Base-by-base conservation (phyloP, 768 basidiomycete species). In the Boletus insuetus region DNA sequence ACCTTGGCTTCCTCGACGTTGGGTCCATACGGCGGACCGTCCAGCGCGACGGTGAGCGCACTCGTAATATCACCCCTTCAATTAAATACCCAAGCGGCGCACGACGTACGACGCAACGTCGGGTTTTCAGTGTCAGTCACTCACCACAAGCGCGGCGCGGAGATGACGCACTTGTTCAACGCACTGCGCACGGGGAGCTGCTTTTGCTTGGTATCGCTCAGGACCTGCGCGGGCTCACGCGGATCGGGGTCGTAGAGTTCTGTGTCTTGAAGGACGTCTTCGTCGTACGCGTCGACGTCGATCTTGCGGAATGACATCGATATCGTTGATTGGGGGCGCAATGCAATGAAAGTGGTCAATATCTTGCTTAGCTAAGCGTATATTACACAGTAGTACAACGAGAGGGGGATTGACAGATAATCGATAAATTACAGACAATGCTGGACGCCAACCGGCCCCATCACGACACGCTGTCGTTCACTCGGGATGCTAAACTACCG, bases 1-100 rank as follows among this genome's bases (percentile, higher is more conserved):
- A 94, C 96, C 82, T 96, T 97, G 51, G 95, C 95, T 52, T 95
- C 91, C 46, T 93, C 92, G 20, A 89, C 84, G 58, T 84, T 82
- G 5, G 85, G 85, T 0, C 95, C 96, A 64, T 91, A 97, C n/a
- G 96, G 95, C 34, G 91, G 82, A 57, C 83, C 82, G 13, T 91
- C 85, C 7, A 97, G 78, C 17, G 87, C 84, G 11, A 79, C 75
- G 26, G 74, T 79, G 35, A 98, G 74, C 0, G 94, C 93, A 0
- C 85, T 86, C 3, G 78, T 68, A 24, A 84, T 83, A 65, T 98
- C 93, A 24, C 86, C 85, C 72, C 94, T 95, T 61, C 56, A 50
- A n/a, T n/a, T n/a, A n/a, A 38, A 10, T 43, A 43, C 26, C 26
- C 26, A 29, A 29, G 9, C 26, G 26, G 26, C 26, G 26, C 26